Conservation (phyloP, 352 stramenopile species). For the Aphanomyces euteiches region DNA sequence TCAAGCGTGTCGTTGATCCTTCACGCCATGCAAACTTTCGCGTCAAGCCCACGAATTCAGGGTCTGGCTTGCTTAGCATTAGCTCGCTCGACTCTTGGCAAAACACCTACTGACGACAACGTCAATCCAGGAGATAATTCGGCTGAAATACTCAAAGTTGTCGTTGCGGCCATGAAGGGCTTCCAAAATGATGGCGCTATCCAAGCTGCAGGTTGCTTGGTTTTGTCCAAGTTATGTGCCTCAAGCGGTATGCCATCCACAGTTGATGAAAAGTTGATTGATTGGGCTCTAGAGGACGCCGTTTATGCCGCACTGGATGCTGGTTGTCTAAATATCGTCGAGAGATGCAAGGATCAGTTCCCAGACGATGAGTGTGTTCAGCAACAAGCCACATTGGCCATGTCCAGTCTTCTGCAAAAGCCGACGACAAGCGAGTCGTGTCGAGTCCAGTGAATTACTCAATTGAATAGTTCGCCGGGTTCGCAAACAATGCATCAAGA, state of each 20-base stretch:
- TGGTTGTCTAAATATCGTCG: slow-evolving; percentile 3
- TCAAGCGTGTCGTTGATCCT: neutral
- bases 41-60: slow-evolving; percentile 5
- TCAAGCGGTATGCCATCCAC: neutral
- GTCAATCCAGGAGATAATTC: no score
- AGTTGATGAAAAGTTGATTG: neutral
- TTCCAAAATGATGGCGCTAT: slow-evolving; percentile 19
- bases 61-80: slow-evolving; percentile 20
- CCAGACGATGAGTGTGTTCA: slow-evolving; percentile 20
- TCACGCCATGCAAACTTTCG: slow-evolving; percentile 8
- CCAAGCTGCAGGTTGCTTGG: slow-evolving; percentile 15
- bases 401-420: slow-evolving; percentile 7
- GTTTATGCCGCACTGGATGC: slow-evolving; percentile 23
- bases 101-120: no score
- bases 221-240: slow-evolving; percentile 3
- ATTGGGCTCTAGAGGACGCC: slow-evolving; percentile 14
- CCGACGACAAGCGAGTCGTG: no score
- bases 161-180: slow-evolving; percentile 10
- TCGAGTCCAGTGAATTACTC: neutral
- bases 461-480: slow-evolving; percentile 45
- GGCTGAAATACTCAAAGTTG: neutral
- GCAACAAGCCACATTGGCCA: slow-evolving; percentile 5
- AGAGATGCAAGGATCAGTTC: neutral
- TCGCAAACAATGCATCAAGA: slow-evolving; percentile 46
- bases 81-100: neutral